Evolutionary conservation across 345 rosid genomes (phyloP).

Genomic region (Aethionema arabicum): DNA sequence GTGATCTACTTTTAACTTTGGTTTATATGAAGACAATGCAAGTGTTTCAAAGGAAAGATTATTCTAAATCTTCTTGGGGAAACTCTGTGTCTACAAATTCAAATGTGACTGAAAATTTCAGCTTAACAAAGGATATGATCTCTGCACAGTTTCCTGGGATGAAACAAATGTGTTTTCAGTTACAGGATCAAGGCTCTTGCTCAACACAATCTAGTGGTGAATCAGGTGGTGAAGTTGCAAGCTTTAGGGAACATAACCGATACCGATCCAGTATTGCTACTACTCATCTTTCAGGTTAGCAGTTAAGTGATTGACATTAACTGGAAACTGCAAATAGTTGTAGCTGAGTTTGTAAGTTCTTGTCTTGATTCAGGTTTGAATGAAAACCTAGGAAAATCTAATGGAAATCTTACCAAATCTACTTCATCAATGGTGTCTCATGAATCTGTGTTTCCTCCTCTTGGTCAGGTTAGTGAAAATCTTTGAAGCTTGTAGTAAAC

Average conservation of each 20-base stretch:
- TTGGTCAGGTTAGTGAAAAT: slow-evolving; percentile 36
- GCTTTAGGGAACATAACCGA: slow-evolving; percentile 42
- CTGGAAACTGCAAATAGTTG: background rate
- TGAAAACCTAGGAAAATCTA: slow-evolving; percentile 37
- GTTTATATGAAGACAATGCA: slow-evolving; percentile 35
- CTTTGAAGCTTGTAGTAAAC: background rate
- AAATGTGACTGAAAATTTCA: slow-evolving; percentile 28
- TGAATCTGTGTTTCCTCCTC: slow-evolving; percentile 47
- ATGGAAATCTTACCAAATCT: slow-evolving; percentile 41
- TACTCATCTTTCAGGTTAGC: slow-evolving; percentile 30
- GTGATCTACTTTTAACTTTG: slow-evolving; percentile 12
- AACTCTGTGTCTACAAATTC: slow-evolving; percentile 22
- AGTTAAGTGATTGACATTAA: background rate
- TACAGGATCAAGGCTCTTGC: slow-evolving; percentile 58
- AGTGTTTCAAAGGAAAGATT: slow-evolving; percentile 25
- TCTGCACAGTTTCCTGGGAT: slow-evolving; percentile 36
- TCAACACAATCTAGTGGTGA: slow-evolving; percentile 70
- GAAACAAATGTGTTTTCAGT: slow-evolving; percentile 42
- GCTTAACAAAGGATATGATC: slow-evolving; percentile 28
- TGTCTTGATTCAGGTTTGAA: slow-evolving; percentile 43
- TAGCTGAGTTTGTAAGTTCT: background rate
- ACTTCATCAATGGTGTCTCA: slow-evolving; percentile 44
- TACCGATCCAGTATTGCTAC: slow-evolving; percentile 27
- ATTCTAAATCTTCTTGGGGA: slow-evolving; percentile 16
- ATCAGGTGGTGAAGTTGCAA: slow-evolving; percentile 54